Evolutionary conservation across 306 rosid species (phyloP).

Genomic region (Heteromeles arbutifolia): DNA sequence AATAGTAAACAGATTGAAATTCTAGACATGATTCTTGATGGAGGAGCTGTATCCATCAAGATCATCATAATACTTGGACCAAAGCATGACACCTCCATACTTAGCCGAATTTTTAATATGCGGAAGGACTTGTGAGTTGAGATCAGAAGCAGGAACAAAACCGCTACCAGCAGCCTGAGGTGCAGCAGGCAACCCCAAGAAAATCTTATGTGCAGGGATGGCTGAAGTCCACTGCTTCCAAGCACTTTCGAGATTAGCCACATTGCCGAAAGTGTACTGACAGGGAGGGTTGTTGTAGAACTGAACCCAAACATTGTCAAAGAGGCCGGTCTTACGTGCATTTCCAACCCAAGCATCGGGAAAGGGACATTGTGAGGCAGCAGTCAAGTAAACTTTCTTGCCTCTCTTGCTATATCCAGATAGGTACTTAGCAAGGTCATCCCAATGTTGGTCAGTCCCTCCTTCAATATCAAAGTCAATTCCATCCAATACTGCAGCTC

Average conservation of each 20-base stretch:
- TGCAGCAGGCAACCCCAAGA: constrained; percentile 65
- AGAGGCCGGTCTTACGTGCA: constrained; percentile 21
- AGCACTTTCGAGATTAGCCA: constrained; percentile 25
- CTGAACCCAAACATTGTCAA: constrained; percentile 53
- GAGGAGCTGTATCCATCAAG: constrained; percentile 25
- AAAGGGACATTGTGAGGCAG: constrained; percentile 31
- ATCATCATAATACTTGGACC: constrained; percentile 24
- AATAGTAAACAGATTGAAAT: too few relatives aligned
- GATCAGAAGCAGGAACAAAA: constrained; percentile 17
- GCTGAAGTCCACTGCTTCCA: constrained; percentile 56
- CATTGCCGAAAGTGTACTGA: constrained; percentile 30
- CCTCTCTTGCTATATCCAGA: not conserved
- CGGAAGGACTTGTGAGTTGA: constrained; percentile 29
- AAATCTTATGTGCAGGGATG: constrained; percentile 32
- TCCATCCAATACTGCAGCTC: constrained; percentile 33
- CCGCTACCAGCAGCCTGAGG: constrained; percentile 40
- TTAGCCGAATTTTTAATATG: constrained; percentile 22
- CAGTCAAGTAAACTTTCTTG: constrained; percentile 13
- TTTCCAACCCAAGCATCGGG: constrained; percentile 26
- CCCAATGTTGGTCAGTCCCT: not conserved
- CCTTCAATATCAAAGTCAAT: constrained; percentile 32
- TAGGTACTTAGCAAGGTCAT: constrained; percentile 28
- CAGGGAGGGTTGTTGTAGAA: constrained; percentile 63
- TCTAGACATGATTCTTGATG: constrained; percentile 10
- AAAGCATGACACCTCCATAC: constrained; percentile 42